Evolutionary conservation across 2,329 filamentous ascomycete genomes (phyloP).

Genomic region (Xylariaceae sp.): DNA sequence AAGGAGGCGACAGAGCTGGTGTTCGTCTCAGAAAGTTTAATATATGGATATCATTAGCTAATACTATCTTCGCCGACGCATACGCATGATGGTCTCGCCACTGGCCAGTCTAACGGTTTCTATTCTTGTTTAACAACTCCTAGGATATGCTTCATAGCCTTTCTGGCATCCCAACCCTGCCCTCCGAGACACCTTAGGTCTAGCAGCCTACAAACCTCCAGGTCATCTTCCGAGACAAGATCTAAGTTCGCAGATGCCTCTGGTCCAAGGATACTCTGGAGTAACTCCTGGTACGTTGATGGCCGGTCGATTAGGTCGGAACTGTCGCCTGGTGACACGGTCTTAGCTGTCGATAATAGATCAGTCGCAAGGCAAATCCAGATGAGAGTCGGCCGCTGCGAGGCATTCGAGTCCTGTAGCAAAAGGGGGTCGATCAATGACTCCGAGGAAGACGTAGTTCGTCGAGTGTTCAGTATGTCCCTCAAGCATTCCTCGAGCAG

Average conservation of each 20-base stretch:
- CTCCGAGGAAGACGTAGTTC: background rate
- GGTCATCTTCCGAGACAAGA: conserved; percentile 9
- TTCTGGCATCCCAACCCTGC: background rate
- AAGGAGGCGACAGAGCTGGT: too few species aligned
- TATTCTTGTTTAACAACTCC: background rate
- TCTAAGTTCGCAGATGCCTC: conserved; percentile 1
- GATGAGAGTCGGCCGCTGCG: conserved; percentile 7
- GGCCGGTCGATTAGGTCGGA: background rate
- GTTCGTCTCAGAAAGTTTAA: too few species aligned
- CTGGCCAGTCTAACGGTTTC: background rate
- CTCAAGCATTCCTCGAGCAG: background rate
- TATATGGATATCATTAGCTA: too few species aligned
- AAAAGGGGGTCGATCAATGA: conserved; percentile 6
- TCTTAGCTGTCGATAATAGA: background rate
- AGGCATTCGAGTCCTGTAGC: background rate
- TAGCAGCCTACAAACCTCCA: conserved; percentile 1
- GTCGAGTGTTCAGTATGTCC: background rate
- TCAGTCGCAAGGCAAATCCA: conserved; percentile 14
- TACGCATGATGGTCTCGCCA: background rate
- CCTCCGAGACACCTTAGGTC: background rate
- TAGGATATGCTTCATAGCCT: background rate
- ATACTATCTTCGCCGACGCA: background rate
- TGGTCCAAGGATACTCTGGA: background rate
- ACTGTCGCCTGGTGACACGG: background rate
- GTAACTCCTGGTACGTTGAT: conserved; percentile 1